Evolutionary conservation across 768 basidiomycete genomes (phyloP), one percentile per base, ranked within the genome.

Genomic region (Lentinus brumalis): DNA sequence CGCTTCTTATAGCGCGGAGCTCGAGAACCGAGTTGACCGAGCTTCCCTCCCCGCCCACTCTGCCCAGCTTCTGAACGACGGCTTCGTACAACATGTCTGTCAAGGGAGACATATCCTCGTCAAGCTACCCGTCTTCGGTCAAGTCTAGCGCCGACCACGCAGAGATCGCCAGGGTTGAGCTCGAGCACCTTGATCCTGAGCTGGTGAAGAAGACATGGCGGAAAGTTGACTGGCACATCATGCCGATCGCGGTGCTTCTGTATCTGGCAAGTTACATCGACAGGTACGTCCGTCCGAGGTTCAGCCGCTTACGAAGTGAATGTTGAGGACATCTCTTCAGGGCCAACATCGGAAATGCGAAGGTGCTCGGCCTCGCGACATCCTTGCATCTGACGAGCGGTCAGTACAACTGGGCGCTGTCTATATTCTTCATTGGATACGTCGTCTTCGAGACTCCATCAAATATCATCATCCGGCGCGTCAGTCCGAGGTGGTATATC

Each of bases 381-480:
- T 53, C 67, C 16, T 63, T 74, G 4, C 40, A 66, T 16, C 59
- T 75, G 26, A 71, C 73, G 14, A 55, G 56, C 38, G 65, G 67
- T 45, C 71, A 77, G 61, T 77, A 77, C 67, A 76, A 74, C 56
- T 73, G 74, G 53, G 76, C 76, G n/a, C 69, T 78, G n/a, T 77
- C 75, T 58, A 73, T 77, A 26, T 77, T 77, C 67, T 72, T 76
- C 60, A 66, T 77, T 38, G 74, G 75, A 12, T 81, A 81, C 62
- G 79, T 76, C 12, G 53, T 75, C 6, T 76, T 77, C 66, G 79
- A 81, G 63, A 72, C 74, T 3, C 79, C 79, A 0, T 75, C 75
- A 12, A 78, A 80, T 51, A 70, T 74, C 53, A 59, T 77, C 40
- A 66, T 78, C 30, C 77, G 76, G 64, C 66, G 67, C 12, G 56